Base-by-base conservation (phyloP, 1,284 basidiomycete genomes). In the Cryptococcus neoformans region DNA sequence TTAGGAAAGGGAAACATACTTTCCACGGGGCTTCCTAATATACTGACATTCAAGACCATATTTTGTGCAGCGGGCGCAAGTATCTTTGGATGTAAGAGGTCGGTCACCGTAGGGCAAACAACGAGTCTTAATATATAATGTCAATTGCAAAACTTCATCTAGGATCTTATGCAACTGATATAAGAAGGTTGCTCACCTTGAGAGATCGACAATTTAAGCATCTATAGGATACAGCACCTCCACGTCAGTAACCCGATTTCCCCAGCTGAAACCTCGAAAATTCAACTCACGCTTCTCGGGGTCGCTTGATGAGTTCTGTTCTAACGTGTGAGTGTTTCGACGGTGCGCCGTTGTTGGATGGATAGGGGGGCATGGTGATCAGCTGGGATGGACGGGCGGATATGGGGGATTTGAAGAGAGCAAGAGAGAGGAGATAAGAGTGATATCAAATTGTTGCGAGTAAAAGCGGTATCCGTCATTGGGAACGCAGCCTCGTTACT, bases 21-120 rank as follows among this genome's bases (percentile, higher is more conserved):
- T 53, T 53, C 51, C 51, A 14, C 51, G 21, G 34, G 35, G 28
- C 40, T 53, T 28, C 4, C 21, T 21, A 21, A 21, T 21, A 21
- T 21, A 21, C 21, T 21, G 21, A 21, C 21, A 21, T 21, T 21
- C 21, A 21, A 21, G 21, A 21, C 21, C 21, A 21, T 21, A 21
- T 21, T 53, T 53, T 4, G 51, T 44, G 21, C 51, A 53, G 17
- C 51, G n/a, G 14, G 41, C 44, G 37, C 51, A 53, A 10, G 41
- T 28, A 36, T 53, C 51, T 21, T 53, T 53, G 21, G 51, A 53
- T 10, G 41, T 53, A 11, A 53, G 21, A 28, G 51, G 36, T 28
- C 41, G 34, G 17, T 44, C 42, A 34, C 40, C 41, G 28, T 44
- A 53, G 10, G 51, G 51, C 38, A 53, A 21, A n/a, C 51, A 53